These are phyloP conservation scores for Coemansia sp. DNA, from an alignment of 192 early-diverging fungal genomes.

Conservation along the genomic window DNA sequence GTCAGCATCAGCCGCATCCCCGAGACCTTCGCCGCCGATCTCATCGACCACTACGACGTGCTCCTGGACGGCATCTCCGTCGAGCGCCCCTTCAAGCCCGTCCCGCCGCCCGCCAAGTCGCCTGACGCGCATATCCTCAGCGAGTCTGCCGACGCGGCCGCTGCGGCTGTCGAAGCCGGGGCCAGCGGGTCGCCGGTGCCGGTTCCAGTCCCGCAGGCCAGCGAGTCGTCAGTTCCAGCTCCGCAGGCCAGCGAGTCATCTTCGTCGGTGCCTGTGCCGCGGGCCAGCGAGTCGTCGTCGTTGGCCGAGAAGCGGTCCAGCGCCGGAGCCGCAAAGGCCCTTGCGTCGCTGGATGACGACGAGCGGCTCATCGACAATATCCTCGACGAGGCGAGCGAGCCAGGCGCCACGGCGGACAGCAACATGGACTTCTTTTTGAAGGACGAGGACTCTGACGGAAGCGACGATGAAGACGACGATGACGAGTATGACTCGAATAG, in stretches of 20 bases:
- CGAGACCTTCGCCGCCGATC: conserved; percentile 33
- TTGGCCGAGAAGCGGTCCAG: background rate
- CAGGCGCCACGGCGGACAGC: background rate
- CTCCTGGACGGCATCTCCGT: conserved; percentile 23
- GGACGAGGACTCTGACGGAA: conserved; percentile 37
- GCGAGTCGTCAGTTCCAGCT: background rate
- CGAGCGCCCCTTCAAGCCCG: conserved; percentile 31
- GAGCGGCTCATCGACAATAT: conserved; percentile 31
- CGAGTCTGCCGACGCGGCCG: conserved; percentile 1
- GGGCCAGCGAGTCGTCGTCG: background rate
- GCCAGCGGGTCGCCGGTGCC: background rate
- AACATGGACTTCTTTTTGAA: conserved; percentile 50
- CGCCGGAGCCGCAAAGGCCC: conserved; percentile 8
- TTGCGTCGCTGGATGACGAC: conserved; percentile 37
- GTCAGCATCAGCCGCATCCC: conserved; percentile 37
- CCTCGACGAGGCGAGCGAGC: conserved; percentile 24
- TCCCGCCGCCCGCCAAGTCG: conserved; percentile 21
- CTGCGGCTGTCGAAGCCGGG: background rate
- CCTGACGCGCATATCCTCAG: background rate
- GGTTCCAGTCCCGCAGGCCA: background rate
- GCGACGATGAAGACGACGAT: conserved; percentile 9
- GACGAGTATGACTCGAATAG: background rate
- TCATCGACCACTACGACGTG: conserved; percentile 48
- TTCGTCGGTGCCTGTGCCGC: background rate
- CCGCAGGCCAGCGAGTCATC: background rate